Evolutionary conservation across 768 basidiomycete species (phyloP), one percentile per base, ranked within the genome.

Genomic region (Tylopilus intermedius): DNA sequence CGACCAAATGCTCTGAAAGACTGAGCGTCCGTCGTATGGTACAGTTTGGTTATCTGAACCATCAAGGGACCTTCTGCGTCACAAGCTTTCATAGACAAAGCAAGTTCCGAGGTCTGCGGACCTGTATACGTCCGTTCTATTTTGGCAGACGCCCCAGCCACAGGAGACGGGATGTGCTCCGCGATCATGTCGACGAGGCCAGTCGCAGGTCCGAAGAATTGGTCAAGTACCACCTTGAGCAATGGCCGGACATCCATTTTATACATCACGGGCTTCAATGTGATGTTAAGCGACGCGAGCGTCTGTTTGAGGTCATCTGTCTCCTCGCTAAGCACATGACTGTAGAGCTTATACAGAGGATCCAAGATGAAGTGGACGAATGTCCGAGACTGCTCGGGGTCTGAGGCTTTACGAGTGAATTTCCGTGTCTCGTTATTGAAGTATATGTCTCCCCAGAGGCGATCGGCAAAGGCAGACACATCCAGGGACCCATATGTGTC

Each of bases 381-480:
- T 32, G 90, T 84, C 26, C 96, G 80, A 46, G 80, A 79, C 40
- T 83, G 76, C 60, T 93, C 90, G 0, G 88, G 80, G 35, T 68
- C 93, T 5, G 79, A 72, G 39, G 82, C 82, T 67, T 93, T 94
- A 45, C 92, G 83, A 3, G 85, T 86, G 69, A 99, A 99, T 67
- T 94, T 94, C 54, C 93, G 83, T 15, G 81, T 82, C 54, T 90
- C 84, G 40, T 76, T 65, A 70, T 94, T 84, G 72, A 90, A 97
- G 74, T 93, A 99, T 64, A 98, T 92, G 72, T 98, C 94, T 14
- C 96, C 96, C 96, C 96, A 99, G 13, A 99, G 80, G 33, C 96
- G 83, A 58, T 82, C 82, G 15, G 94, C 92, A 59, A 99, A 95
- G 8, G 84, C 79, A 32, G 79, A 69, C n/a, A 93, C 82, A 64